phyloP scores from a whole-genome alignment of 306 rosid species.

The Cucurbita maxima region DNA sequence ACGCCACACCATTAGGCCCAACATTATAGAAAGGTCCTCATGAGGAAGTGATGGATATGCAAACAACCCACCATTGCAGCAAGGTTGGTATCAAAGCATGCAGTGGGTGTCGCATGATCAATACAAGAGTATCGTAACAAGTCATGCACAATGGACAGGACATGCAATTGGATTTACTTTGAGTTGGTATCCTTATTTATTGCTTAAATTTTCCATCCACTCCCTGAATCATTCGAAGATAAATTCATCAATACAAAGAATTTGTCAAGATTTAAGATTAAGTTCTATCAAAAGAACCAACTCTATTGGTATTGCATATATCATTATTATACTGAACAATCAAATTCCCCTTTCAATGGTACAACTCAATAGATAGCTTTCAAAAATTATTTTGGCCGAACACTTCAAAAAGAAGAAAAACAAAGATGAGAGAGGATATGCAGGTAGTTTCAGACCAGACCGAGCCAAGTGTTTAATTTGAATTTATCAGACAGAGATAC shows the following conservation, averaged over 20 bases:
- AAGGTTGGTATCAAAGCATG: too few relatives aligned
- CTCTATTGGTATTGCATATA: background rate
- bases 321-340: background rate
- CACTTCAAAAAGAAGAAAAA: background rate
- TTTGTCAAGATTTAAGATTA: background rate
- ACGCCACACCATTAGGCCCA: too few relatives aligned
- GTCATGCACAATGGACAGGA: background rate
- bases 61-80: too few relatives aligned
- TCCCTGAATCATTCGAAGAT: background rate
- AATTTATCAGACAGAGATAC: slow-evolving; percentile 59
- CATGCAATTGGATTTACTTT: too few relatives aligned
- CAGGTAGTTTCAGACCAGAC: background rate
- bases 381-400: background rate
- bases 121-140: too few relatives aligned
- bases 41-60: too few relatives aligned
- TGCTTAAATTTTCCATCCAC: background rate
- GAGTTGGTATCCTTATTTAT: too few relatives aligned
- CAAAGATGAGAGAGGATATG: background rate
- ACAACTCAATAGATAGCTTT: background rate
- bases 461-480: background rate
- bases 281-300: background rate
- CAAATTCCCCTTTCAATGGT: background rate
- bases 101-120: too few relatives aligned
- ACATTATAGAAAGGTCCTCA: too few relatives aligned
- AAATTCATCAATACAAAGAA: background rate